A percentile compares a stretch with the other conserved stretches of the same genome.
These are phyloP conservation scores for Scleromitrula shiraiana DNA, from an alignment of 2,329 filamentous ascomycete species.

Conservation along the genomic window DNA sequence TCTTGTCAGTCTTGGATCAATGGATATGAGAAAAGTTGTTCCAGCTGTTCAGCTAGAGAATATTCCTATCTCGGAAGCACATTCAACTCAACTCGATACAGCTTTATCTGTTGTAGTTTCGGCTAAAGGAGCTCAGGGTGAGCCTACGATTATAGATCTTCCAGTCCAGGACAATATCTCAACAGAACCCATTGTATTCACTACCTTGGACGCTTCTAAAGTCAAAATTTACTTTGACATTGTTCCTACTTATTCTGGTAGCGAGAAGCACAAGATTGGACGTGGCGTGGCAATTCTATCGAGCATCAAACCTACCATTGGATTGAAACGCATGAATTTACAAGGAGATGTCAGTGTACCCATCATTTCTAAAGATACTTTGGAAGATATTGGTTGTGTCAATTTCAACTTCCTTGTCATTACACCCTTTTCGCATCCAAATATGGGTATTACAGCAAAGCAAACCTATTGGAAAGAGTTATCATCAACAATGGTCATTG, in stretches of 20 bases:
- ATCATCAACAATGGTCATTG: slow-evolving; percentile 74
- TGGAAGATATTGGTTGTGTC: slow-evolving; percentile 88
- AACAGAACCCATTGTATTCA: slow-evolving; percentile 90
- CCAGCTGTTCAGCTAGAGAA: slow-evolving; percentile 80
- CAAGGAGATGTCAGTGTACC: slow-evolving; percentile 90
- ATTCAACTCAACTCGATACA: slow-evolving; percentile 89
- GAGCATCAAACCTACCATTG: slow-evolving; percentile 73
- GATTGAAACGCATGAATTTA: slow-evolving; percentile 79
- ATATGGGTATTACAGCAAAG: slow-evolving; percentile 82
- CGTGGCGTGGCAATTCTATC: slow-evolving; percentile 83
- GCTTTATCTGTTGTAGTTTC: slow-evolving; percentile 87
- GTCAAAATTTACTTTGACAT: slow-evolving; percentile 93
- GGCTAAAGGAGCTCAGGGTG: slow-evolving; percentile 74
- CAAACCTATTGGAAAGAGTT: slow-evolving; percentile 97
- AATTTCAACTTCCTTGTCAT: slow-evolving; percentile 97
- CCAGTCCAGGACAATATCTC: slow-evolving; percentile 90
- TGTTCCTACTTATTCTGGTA: slow-evolving; percentile 88
- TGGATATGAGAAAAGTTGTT: slow-evolving; percentile 80
- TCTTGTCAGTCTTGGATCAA: slow-evolving; percentile 84
- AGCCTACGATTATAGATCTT: slow-evolving; percentile 82
- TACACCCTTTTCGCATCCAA: slow-evolving; percentile 87
- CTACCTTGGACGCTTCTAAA: slow-evolving; percentile 64
- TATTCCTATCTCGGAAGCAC: slow-evolving; percentile 79
- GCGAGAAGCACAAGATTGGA: slow-evolving; percentile 80
- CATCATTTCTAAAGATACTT: slow-evolving; percentile 61